Conservation (phyloP, 1,284 basidiomycete species). For the Omphalotus olearius region DNA sequence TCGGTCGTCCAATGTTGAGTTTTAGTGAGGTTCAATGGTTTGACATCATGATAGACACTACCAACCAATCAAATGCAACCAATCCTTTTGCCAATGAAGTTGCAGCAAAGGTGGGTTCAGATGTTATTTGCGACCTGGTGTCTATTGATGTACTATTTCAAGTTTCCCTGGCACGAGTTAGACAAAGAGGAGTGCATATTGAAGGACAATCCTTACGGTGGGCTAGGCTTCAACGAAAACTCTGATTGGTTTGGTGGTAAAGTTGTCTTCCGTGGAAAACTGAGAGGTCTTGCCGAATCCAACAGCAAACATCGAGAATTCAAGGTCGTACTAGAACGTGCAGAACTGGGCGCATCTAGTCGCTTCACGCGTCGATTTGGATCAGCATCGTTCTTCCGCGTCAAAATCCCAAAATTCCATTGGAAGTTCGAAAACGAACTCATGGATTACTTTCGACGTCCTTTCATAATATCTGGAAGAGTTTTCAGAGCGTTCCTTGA, state of each 20-base stretch:
- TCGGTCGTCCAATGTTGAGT: neutral
- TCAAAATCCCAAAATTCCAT: constrained; percentile 30
- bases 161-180: constrained; percentile 44
- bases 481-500: constrained; percentile 42
- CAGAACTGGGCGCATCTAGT: constrained; percentile 37
- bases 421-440: constrained; percentile 22
- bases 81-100: constrained; percentile 32
- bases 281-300: constrained; percentile 16
- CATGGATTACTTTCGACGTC: constrained; percentile 30
- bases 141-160: neutral
- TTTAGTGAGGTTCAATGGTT: neutral
- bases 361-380: constrained; percentile 43
- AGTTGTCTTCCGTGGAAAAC: constrained; percentile 34
- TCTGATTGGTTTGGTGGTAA: constrained; percentile 40
- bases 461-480: constrained; percentile 35
- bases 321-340: constrained; percentile 32
- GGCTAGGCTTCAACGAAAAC: constrained; percentile 31
- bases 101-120: constrained; percentile 28
- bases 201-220: constrained; percentile 22
- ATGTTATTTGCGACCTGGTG: neutral
- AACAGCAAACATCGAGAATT: constrained; percentile 16
- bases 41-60: neutral
- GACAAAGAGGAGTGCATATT: constrained; percentile 35
- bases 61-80: neutral
- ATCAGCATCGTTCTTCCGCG: constrained; percentile 35